These are phyloP conservation scores for Scedosporium aurantiacum DNA, from an alignment of 2,329 filamentous ascomycete species.

Conservation along the genomic window DNA sequence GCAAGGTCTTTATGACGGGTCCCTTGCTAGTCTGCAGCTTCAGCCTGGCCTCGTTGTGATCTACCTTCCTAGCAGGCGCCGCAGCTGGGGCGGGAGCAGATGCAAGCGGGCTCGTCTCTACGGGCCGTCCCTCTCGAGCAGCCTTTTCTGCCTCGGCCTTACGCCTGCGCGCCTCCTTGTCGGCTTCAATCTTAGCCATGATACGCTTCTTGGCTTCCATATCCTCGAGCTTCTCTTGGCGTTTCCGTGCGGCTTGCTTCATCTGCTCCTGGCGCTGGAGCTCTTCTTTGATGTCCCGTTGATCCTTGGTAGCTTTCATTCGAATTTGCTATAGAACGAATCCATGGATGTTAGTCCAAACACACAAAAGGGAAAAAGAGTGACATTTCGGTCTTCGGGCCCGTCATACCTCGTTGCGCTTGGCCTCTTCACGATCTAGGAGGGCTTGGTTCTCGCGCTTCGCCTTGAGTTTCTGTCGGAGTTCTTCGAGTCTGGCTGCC, in stretches of 20 bases:
- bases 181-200: slow-evolving; percentile 85
- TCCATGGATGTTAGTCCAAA: neutral
- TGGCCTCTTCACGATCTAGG: slow-evolving; percentile 69
- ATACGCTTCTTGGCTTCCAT: slow-evolving; percentile 78
- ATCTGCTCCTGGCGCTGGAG: slow-evolving; percentile 79
- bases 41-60: slow-evolving; percentile 71
- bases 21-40: slow-evolving; percentile 67
- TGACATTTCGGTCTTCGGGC: neutral
- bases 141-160: slow-evolving; percentile 83
- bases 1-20: slow-evolving; percentile 76
- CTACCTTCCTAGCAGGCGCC: slow-evolving; percentile 45
- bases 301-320: slow-evolving; percentile 79
- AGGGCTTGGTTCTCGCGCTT: slow-evolving; percentile 60
- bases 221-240: slow-evolving; percentile 78
- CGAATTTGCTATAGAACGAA: slow-evolving; percentile 49
- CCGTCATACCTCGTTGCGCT: slow-evolving; percentile 66
- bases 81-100: slow-evolving; percentile 26
- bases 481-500: slow-evolving; percentile 63
- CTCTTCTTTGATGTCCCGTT: slow-evolving; percentile 82
- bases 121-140: slow-evolving; percentile 61
- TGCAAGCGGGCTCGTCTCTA: slow-evolving; percentile 22
- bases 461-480: slow-evolving; percentile 58
- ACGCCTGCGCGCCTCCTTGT: slow-evolving; percentile 78
- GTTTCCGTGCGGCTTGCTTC: slow-evolving; percentile 80
- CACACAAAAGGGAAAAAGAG: neutral